These are phyloP conservation scores for Trichoderma polysporum DNA, from an alignment of 2,329 filamentous ascomycete genomes.

Conservation along the genomic window DNA sequence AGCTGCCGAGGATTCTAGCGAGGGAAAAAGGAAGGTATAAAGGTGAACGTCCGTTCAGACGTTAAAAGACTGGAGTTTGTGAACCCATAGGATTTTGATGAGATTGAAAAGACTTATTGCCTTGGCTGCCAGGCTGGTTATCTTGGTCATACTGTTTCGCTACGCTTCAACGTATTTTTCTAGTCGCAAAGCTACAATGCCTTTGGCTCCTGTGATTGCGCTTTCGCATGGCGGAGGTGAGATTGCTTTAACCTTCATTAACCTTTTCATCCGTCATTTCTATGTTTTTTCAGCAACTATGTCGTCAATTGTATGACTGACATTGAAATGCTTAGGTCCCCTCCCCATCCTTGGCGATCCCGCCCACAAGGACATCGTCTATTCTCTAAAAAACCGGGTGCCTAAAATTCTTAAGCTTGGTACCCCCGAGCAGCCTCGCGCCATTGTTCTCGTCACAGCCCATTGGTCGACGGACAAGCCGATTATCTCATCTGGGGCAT, in stretches of 20 bases:
- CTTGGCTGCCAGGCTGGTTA: constrained; percentile 3
- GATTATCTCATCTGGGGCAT: constrained; percentile 49
- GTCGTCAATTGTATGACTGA: background rate
- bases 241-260: background rate
- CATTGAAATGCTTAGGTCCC: constrained; percentile 41
- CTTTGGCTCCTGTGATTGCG: constrained; percentile 46
- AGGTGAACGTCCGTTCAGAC: background rate
- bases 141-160: constrained; percentile 13
- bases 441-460: constrained; percentile 58
- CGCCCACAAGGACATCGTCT: constrained; percentile 48
- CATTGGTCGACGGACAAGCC: constrained; percentile 55
- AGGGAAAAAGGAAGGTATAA: background rate
- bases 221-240: constrained; percentile 51
- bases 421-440: constrained; percentile 48
- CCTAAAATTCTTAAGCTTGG: constrained; percentile 56
- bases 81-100: constrained; percentile 14
- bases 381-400: constrained; percentile 52
- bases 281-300: too few species aligned
- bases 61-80: background rate
- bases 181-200: constrained; percentile 34
- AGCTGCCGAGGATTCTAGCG: background rate
- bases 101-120: constrained; percentile 19
- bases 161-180: constrained; percentile 15
- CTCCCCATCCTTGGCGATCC: constrained; percentile 59
- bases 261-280: background rate